Evolutionary conservation across 1,284 basidiomycete genomes (phyloP), one percentile per base, ranked within the genome.

Genomic region (Tilletia setariae): DNA sequence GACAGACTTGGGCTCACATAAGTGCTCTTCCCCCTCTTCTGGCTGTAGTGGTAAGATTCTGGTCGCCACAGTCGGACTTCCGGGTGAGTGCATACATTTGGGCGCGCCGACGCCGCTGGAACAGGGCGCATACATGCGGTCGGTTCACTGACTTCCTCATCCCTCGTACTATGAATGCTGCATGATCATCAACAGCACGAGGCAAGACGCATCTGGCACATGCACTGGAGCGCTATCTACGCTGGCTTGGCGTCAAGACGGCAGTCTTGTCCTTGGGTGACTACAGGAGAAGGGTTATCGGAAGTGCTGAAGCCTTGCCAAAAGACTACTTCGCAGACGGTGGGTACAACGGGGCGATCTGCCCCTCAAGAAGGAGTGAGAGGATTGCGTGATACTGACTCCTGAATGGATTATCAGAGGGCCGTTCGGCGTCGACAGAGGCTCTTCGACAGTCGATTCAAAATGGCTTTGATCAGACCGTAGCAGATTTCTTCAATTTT

Each of bases 121-220:
- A 40, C 35, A 4, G 4, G 4, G 35, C 35, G 35, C 35, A 40
- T 40, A 40, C 35, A 40, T 40, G 35, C 35, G 11, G 35, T 4
- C 11, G 6, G 11, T 40, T 11, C 35, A 11, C 35, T 40, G 35
- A 40, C 35, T 40, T 6, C 35, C 35, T 40, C 35, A 40, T 6
- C 11, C 35, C 35, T 40, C 35, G n/a, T 49, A 49, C 21, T 16
- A 4, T 49, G 21, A 19, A 62, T 3, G 6, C 30, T n/a, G 42
- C 56, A 23, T n/a, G 15, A 19, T 16, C 44, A 16, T 56, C 1
- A 3, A 30, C 65, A 63, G 80, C 76, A 1, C 76, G 94, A 65
- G 94, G 94, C 61, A 98, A 98, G 85, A 98, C 94, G 0, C 96
- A 98, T 83, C 91, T 98, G 68, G 94, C 94, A 0, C 89, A 95